Evolutionary conservation across 2,329 filamentous ascomycete genomes (phyloP), one percentile per base, ranked within the genome.

Genomic region (Plenodomus biglobosus): DNA sequence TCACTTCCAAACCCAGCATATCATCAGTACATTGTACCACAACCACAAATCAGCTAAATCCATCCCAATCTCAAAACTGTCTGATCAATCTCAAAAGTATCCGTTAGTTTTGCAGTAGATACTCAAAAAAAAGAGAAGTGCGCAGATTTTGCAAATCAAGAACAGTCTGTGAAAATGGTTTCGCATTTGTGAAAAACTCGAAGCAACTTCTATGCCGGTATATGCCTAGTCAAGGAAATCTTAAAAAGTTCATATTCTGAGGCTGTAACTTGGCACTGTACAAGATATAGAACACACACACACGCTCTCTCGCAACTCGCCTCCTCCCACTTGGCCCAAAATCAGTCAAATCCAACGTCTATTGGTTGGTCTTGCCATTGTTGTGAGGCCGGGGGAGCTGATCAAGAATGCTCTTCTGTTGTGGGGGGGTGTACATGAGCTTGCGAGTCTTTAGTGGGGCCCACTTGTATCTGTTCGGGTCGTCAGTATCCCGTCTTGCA

Each of bases 391-490:
- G 67, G 50, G 60, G 54, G 21, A 70, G 54, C 43, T 65, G 58
- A 51, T 56, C 54, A 38, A 67, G 60, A 11, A 68, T 62, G 51
- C 56, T 63, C 55, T 61, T 63, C 58, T 63, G 57, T 32, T 48
- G 50, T 17, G 90, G 90, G 56, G 90, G 89, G 73, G 85, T 88
- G 79, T 95, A 96, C 65, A 85, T 81, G 65, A 97, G 79, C 86
- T 97, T 96, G 72, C 94, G 87, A 66, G 91, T 88, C 87, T 99
- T 99, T 75, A 99, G 79, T 69, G 88, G 86, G 52, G 91, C 83
- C 94, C 94, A 99, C 85, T 97, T 99, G 86, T 99, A 99, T 66
- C 77, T 80, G 54, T 47, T 42, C 17, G 16, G 21, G 19, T 45
- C 53, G 64, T 75, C 53, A 74, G 66, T 55, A 42, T 34, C 15